Evolutionary conservation across 345 rosid species (phyloP).

Genomic region (Moricandia arvensis): DNA sequence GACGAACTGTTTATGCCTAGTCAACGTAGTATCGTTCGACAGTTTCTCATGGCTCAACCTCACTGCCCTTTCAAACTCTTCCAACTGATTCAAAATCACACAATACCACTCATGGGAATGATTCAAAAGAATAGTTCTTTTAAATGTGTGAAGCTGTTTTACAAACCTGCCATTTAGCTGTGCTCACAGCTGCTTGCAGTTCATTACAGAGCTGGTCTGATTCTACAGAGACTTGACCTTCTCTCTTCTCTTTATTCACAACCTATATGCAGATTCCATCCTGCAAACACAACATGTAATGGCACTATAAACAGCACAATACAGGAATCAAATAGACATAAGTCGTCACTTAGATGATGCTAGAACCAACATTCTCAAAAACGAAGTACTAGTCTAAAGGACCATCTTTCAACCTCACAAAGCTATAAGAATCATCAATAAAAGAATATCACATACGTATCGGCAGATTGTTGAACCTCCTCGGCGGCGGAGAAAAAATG

Average conservation of each 20-base stretch:
- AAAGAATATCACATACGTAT: conserved; percentile 49
- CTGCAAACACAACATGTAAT: not conserved
- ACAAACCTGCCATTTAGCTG: conserved; percentile 92
- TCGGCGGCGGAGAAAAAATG: conserved; percentile 93
- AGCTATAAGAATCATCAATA: not conserved
- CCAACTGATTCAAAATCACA: conserved; percentile 53
- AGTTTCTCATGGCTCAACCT: conserved; percentile 53
- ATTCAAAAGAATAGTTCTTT: not conserved
- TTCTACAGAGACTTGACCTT: conserved; percentile 31
- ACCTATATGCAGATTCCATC: conserved; percentile 35
- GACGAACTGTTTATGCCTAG: conserved; percentile 72
- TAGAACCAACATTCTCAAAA: not conserved
- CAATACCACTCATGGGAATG: not conserved
- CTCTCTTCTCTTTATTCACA: conserved; percentile 61
- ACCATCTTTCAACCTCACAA: conserved; percentile 1
- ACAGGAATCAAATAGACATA: not conserved
- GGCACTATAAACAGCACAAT: not conserved
- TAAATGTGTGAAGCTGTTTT: not conserved
- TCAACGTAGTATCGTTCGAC: conserved; percentile 43
- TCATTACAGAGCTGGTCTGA: conserved; percentile 60
- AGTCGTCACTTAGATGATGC: not conserved
- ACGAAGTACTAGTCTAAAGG: not conserved
- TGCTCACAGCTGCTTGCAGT: conserved; percentile 80
- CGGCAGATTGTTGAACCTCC: conserved; percentile 90
- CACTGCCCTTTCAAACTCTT: conserved; percentile 81